Base-by-base conservation (phyloP, 495 filamentous ascomycete genomes). In the Neurospora intermedia region DNA sequence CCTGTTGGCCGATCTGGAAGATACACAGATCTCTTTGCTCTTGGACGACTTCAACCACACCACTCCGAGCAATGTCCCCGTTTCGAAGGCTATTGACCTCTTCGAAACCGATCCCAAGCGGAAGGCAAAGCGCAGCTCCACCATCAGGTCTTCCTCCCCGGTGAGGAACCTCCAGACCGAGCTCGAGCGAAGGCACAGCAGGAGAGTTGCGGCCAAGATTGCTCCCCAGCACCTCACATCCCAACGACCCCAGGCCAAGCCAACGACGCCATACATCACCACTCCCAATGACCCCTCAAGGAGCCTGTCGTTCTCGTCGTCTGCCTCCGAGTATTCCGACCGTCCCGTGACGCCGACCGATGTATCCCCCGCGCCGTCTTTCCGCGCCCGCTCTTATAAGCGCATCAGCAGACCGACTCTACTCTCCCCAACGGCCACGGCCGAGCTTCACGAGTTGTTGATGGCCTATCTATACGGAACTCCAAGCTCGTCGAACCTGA, bases 31-130 rank as follows among this genome's bases (percentile, higher is more conserved):
- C 46, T 71, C 79, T 43, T 35, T 78, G 13, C 79, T 83, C 13
- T 74, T 83, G 31, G 80, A 81, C 69, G 81, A 83, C 48, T 72
- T 81, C 45, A 81, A 83, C 74, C 79, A 80, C 70, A 82, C 81
- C 20, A 79, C 80, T 16, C 43, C 80, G 13, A 81, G 81, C 77
- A 83, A 83, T 71, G 80, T 83, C 7, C 76, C 81, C 15, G 81
- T 83, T 4, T 74, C 79, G 10, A 73, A 79, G 70, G 81, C 78
- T 18, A 82, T 82, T 73, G 75, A 80, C 20, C 69, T 83, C 7
- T 83, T 83, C 62, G 80, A 79, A 41, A 76, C 74, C 4, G 71
- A 75, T 71, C 72, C 77, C n/a, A 79, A 72, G 69, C 76, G 78
- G 48, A 74, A 54, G 46, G 76, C 75, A 41, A 73, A 74, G 69